Conservation (phyloP, 1,284 basidiomycete genomes). For the Phlebopus sp. region DNA sequence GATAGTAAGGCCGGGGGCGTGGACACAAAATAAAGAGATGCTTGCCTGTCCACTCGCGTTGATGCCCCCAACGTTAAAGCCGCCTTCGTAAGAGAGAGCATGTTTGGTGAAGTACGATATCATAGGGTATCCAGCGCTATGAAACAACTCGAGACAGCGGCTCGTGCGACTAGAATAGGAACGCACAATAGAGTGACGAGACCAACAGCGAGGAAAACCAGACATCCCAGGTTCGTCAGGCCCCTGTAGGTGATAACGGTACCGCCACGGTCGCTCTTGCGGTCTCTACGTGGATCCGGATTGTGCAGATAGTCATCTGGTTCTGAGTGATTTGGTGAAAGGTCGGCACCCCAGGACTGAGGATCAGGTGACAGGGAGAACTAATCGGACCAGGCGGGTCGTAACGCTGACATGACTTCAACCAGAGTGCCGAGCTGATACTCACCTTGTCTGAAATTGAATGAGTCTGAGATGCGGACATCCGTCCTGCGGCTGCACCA, state of each 20-base stretch:
- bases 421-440: not conserved
- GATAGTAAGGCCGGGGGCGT: not conserved
- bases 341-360: slow-evolving; percentile 60
- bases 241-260: slow-evolving; percentile 72
- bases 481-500: slow-evolving; percentile 26
- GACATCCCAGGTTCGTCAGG: slow-evolving; percentile 73
- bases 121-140: slow-evolving; percentile 79
- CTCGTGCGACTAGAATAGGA: not conserved
- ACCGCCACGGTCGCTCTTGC: slow-evolving; percentile 57
- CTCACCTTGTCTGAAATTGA: slow-evolving; percentile 51
- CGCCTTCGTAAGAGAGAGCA: slow-evolving; percentile 52
- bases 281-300: slow-evolving; percentile 70
- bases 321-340: slow-evolving; percentile 57
- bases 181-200: slow-evolving; percentile 74
- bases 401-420: not conserved
- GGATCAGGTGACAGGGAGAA: slow-evolving; percentile 74
- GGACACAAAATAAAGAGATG: not conserved
- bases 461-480: slow-evolving; percentile 19
- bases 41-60: slow-evolving; percentile 75
- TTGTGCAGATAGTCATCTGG: slow-evolving; percentile 73
- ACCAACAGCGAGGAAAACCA: slow-evolving; percentile 58
- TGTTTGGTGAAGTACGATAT: slow-evolving; percentile 62
- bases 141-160: slow-evolving; percentile 5
- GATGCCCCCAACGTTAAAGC: slow-evolving; percentile 78
- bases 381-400: slow-evolving; percentile 33